Evolutionary conservation across 1,284 basidiomycete species (phyloP).

Genomic region (Trametes pubescens): DNA sequence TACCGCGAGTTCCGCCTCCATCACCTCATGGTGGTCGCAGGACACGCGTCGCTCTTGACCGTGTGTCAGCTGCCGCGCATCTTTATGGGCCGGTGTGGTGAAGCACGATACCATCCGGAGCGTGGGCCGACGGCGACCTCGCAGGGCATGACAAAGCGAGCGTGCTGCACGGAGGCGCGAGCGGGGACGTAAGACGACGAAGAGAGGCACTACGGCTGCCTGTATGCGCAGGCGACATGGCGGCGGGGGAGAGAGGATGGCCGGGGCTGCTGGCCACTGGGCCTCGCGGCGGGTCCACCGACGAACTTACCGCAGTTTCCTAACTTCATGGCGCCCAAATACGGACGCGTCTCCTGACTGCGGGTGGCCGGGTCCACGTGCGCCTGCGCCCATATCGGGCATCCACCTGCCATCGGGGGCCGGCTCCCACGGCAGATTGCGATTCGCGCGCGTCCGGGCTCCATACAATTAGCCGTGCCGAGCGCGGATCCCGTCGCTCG

Average conservation of each 20-base stretch:
- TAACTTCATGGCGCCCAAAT: neutral
- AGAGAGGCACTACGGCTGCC: neutral
- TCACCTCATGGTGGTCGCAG: constrained; percentile 3
- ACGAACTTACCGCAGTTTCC: constrained; percentile 7
- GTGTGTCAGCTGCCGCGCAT: neutral
- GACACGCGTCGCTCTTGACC: neutral
- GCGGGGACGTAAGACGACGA: neutral
- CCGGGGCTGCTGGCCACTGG: neutral
- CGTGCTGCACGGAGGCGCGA: neutral
- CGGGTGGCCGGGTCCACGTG: neutral
- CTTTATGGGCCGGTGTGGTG: neutral
- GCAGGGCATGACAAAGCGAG: neutral
- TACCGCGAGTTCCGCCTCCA: neutral
- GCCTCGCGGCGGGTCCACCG: neutral
- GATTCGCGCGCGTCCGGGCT: constrained; percentile 9
- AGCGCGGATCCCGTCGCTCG: constrained; percentile 18
- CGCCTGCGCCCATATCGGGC: neutral
- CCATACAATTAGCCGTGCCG: constrained; percentile 16
- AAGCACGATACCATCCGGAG: neutral
- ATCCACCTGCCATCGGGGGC: constrained; percentile 1
- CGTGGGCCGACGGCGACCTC: neutral
- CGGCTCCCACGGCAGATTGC: neutral
- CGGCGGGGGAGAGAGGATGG: neutral
- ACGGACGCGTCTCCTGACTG: neutral
- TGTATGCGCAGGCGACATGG: neutral